A percentile compares a stretch with the other conserved stretches of the same genome.
Evolutionary conservation across 2,329 filamentous ascomycete genomes (phyloP).

Genomic region (Fusarium acutatum): DNA sequence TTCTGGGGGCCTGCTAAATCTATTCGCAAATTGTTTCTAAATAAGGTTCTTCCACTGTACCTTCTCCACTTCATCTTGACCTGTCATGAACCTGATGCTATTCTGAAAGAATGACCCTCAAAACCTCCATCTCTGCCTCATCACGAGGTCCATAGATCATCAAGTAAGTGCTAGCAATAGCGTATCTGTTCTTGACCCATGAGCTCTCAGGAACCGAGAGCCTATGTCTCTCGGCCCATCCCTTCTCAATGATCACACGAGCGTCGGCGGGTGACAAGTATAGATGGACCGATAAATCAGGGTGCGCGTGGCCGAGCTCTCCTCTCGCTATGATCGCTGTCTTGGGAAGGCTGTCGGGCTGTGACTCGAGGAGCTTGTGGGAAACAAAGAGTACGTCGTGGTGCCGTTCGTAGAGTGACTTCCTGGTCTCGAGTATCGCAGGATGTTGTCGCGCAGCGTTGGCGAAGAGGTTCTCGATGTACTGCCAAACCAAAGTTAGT

Average conservation of each 20-base stretch:
- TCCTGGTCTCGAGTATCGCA: no score
- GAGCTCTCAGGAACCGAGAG: background rate
- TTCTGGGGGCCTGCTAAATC: no score
- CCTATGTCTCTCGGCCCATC: background rate
- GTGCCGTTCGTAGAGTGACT: no score
- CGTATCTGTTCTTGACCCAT: background rate
- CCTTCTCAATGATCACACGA: background rate
- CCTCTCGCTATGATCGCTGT: background rate
- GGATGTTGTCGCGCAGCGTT: no score
- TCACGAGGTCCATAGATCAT: background rate
- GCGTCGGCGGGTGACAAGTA: background rate
- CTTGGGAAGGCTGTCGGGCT: background rate
- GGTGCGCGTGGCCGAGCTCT: background rate
- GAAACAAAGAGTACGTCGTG: background rate
- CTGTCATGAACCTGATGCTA: background rate
- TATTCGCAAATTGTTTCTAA: no score
- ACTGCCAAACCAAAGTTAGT: fast-evolving
- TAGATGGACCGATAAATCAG: background rate
- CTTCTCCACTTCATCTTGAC: background rate
- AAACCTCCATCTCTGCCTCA: background rate
- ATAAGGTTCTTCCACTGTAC: background rate
- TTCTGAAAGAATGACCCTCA: background rate
- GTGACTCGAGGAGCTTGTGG: background rate
- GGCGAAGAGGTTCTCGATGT: no score
- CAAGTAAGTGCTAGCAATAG: background rate